Conservation (phyloP, 306 rosid genomes). For the Rosa rugosa region DNA sequence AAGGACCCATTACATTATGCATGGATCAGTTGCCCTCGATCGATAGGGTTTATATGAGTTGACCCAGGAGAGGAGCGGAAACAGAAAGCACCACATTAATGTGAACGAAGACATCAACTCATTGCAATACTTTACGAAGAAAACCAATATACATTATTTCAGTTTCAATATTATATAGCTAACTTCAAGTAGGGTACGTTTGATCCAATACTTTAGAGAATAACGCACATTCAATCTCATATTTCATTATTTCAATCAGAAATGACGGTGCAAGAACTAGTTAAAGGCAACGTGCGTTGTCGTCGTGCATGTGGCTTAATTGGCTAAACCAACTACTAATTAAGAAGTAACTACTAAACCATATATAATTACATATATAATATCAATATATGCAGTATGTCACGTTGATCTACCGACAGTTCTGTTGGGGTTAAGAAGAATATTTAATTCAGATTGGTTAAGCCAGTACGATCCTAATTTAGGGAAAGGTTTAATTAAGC, state of each 20-base stretch:
- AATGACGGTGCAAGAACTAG: not conserved
- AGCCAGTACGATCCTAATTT: not conserved
- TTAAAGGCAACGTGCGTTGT: not conserved
- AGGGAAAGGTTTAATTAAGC: not conserved
- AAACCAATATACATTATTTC: not conserved
- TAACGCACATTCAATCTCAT: not conserved
- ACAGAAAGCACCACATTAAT: not conserved
- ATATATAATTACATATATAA: too few relatives aligned
- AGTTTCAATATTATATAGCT: not conserved
- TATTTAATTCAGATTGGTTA: not conserved
- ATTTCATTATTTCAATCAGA: not conserved
- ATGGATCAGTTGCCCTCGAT: not conserved
- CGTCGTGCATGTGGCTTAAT: not conserved
- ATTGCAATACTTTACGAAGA: not conserved
- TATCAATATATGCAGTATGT: not conserved
- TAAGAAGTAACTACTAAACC: too few relatives aligned
- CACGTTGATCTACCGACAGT: not conserved
- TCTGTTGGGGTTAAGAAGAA: not conserved
- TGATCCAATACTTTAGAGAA: not conserved
- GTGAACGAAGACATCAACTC: not conserved
- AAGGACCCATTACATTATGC: too few relatives aligned
- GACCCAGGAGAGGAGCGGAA: not conserved
- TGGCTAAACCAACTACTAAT: not conserved
- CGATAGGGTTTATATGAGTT: not conserved
- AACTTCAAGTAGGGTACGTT: constrained; percentile 1